Base-by-base conservation (phyloP, 176 grass and related monocot genomes). In the Carex myosuroides region DNA sequence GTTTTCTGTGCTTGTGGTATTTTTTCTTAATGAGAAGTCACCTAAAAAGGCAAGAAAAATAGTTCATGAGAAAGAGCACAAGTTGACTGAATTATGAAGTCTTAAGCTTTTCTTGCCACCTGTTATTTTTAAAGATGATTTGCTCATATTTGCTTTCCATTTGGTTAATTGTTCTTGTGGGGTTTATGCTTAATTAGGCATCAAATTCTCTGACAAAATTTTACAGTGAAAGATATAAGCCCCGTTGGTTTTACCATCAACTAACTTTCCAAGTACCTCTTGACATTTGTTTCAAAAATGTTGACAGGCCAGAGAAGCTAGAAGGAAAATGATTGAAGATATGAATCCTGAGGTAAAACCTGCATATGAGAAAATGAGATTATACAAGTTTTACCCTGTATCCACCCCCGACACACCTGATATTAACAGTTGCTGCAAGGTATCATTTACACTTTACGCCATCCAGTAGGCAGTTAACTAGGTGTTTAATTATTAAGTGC, bases 351-450 rank as follows among this genome's bases (percentile, higher is more conserved):
- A 91, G 60, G 87, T 81, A 29, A 94, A 84, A 89, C 82, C 83
- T 26, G 95, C 92, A 69, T 86, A 89, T 75, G 86, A 94, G 53
- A 94, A 86, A 21, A 94, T 98, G 69, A 82, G 65, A 50, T 91
- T 98, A 44, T 98, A 98, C 66, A 98, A 98, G 66, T 94, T 98
- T 58, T 98, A 98, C 54, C 95, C 95, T 26, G 84, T 93, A 37
- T 81, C 89, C 64, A 91, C 89, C 60, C 17, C 84, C 0, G 90
- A 93, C 17, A 91, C 89, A 70, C 95, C 95, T 80, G 92, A 98
- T 57, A 90, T 93, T 18, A 90, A 65, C 82, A 60, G 79, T 30
- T 92, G 94, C 70, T 92, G 94, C 70, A 92, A 98, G 90, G 94
- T 97, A 90, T 58, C 48, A 10, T 20, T 26, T 26, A 26, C 26